A percentile compares a stretch with the other conserved stretches of the same genome.
Evolutionary conservation across 352 stramenopile species (phyloP).

Genomic region (Pythium oligandrum): DNA sequence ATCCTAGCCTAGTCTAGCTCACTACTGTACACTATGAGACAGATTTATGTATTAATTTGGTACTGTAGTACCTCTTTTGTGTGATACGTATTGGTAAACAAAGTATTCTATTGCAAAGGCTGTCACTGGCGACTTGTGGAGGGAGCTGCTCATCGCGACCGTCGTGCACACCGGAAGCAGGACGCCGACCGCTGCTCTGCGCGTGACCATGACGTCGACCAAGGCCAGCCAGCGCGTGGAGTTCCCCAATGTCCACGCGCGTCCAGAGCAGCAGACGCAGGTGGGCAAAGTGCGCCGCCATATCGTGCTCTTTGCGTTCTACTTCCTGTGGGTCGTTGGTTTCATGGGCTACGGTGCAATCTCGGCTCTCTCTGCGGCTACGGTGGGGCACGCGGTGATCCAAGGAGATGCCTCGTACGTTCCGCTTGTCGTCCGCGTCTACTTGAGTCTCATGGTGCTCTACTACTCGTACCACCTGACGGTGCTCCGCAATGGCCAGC

Average conservation of each 20-base stretch:
- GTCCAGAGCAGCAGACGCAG: conserved; percentile 25
- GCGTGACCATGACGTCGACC: not conserved
- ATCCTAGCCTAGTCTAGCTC: too few relatives aligned
- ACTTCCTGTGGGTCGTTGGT: conserved; percentile 30
- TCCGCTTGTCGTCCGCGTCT: conserved; percentile 9
- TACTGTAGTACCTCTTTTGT: too few relatives aligned
- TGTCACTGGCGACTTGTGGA: too few relatives aligned
- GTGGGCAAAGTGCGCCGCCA: conserved; percentile 24
- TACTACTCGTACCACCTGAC: conserved; percentile 47
- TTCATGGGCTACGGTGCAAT: conserved; percentile 16
- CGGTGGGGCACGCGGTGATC: conserved; percentile 14
- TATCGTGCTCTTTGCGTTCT: conserved; percentile 26
- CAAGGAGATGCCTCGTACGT: not conserved
- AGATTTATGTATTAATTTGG: too few relatives aligned
- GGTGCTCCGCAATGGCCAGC: conserved; percentile 9
- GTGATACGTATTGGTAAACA: too few relatives aligned
- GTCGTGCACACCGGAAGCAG: not conserved
- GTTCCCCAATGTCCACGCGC: conserved; percentile 13
- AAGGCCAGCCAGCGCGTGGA: conserved; percentile 1
- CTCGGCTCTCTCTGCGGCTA: conserved; percentile 21
- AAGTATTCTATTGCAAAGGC: too few relatives aligned
- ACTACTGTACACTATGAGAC: too few relatives aligned
- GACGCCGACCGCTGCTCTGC: not conserved
- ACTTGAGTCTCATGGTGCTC: conserved; percentile 23
- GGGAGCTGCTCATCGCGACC: too few relatives aligned